phyloP scores from a whole-genome alignment of 2,329 filamentous ascomycete species.

The Rutstroemia sydowiana region DNA sequence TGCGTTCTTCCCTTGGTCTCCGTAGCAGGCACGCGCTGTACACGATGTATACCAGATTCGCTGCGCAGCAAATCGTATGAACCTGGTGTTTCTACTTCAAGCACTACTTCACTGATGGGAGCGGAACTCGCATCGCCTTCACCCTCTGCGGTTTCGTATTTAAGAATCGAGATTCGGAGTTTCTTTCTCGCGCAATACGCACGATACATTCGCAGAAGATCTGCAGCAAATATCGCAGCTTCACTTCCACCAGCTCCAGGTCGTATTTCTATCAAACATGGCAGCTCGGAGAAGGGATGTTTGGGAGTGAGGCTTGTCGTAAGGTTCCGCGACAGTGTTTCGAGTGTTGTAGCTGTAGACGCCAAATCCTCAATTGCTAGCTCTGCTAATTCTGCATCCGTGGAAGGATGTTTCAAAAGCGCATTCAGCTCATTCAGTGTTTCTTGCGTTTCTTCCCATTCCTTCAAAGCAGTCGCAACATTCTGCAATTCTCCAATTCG shows the following conservation, averaged over 20 bases:
- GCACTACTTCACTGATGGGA: conserved; percentile 76
- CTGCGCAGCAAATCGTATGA: conserved; percentile 76
- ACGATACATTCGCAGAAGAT: conserved; percentile 86
- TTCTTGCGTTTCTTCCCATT: conserved; percentile 48
- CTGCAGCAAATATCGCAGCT: conserved; percentile 81
- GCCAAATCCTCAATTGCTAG: conserved; percentile 76
- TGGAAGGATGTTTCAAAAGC: conserved; percentile 38
- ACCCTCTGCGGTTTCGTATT: conserved; percentile 71
- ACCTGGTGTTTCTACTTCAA: conserved; percentile 70
- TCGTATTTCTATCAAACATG: conserved; percentile 85
- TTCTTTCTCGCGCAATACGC: conserved; percentile 64
- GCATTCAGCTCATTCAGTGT: conserved; percentile 46
- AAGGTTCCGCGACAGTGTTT: conserved; percentile 56
- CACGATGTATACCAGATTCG: conserved; percentile 90
- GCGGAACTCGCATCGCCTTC: conserved; percentile 47
- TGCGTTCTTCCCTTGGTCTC: conserved; percentile 88
- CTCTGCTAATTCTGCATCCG: conserved; percentile 62
- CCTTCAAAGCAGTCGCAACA: conserved; percentile 49
- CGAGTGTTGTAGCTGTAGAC: conserved; percentile 55
- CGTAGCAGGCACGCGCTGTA: conserved; percentile 87
- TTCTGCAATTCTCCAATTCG: conserved; percentile 53
- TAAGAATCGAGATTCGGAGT: conserved; percentile 61
- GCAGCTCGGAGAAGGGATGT: conserved; percentile 83
- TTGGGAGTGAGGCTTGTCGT: conserved; percentile 74
- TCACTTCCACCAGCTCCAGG: conserved; percentile 90